Base-by-base conservation (phyloP, 129 eudicot species). In the Flaveria ramosissima region DNA sequence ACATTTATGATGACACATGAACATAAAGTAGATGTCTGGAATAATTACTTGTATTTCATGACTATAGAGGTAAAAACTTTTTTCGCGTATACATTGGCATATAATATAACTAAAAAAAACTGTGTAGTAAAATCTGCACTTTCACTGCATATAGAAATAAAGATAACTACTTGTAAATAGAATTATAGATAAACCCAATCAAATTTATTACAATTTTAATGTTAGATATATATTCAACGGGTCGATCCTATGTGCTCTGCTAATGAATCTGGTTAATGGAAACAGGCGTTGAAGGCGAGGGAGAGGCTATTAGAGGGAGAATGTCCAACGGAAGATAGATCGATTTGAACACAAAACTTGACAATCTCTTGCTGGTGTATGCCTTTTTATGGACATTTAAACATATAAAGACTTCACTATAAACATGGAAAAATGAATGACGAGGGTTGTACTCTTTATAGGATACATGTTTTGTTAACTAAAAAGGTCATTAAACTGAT, bases 221-320 rank as follows among this genome's bases (percentile, higher is more conserved):
- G 13, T 10, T 47, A 47, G 15, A 47, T 0, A 2, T 47, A 48
- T 6, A 57, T 20, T 60, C 9, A 52, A 0, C 26, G 39, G 67
- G 16, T 3, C 9, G 67, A 5, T 11, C n/a, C 0, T 60, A 13
- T 60, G 26, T 60, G 39, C 16, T 60, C 1, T 4, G 17, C n/a
- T 24, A 26, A 60, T 14, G 67, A 62, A 39, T 60, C 42, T 60
- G 67, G 41, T 41, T 67, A 51, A n/a, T 76, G 60, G 5, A 2
- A 70, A 46, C 84, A 86, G 88, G 90, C 87, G 74, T 26, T 11
- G 0, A 74, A 73, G 79, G 88, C 90, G 16, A 78, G 82, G 53
- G 79, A 74, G 75, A 80, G 85, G 46, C 11, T 83, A 21, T 27
- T 78, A 3, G 66, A 72, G 23, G 73, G 61, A 59, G 30, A 52